Base-by-base conservation (phyloP, 2,329 filamentous ascomycete genomes). In the Pyrenophora seminiperda region DNA sequence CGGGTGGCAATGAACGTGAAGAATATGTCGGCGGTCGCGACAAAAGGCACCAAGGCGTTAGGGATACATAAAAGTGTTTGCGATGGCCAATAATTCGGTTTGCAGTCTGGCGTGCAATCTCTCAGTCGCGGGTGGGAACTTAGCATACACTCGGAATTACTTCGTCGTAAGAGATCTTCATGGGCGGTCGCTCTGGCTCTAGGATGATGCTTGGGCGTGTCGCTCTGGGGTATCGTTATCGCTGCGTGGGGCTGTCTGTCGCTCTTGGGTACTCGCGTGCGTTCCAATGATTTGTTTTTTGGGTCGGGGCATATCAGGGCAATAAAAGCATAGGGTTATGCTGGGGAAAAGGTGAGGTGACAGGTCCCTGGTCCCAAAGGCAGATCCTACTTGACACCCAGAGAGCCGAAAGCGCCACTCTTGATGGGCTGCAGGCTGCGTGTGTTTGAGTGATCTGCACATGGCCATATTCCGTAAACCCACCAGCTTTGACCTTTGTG, bases 141-240 rank as follows among this genome's bases (percentile, higher is more conserved):
- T 34, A 48, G 43, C 10, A 47, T 37, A 37, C 31, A 41, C 47
- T 42, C 46, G 41, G 46, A 37, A 37, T 40, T 47, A 45, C 34
- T 42, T 31, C 41, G 43, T 51, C 34, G 38, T 43, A 29, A 44
- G 44, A 36, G 13, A 40, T 19, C 17, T 29, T 41, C 39, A 39
- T 45, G 20, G 45, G 18, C 15, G 41, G 37, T 32, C 31, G 49
- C 49, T 27, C 10, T 27, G 24, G 22, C 10, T 49, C 41, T 46
- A 41, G 49, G 44, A 37, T 40, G 42, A 36, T 55, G 52, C 51
- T 38, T 47, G 24, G 48, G 17, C 20, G 24, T 41, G 37, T 22
- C 30, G 42, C 38, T 47, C 37, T 41, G 42, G 41, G 41, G 47
- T 46, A 30, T 22, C 29, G 41, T 10, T 34, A 30, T 47, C 24